Conservation (phyloP, 2,329 filamentous ascomycete genomes). For the Knufia petricola region DNA sequence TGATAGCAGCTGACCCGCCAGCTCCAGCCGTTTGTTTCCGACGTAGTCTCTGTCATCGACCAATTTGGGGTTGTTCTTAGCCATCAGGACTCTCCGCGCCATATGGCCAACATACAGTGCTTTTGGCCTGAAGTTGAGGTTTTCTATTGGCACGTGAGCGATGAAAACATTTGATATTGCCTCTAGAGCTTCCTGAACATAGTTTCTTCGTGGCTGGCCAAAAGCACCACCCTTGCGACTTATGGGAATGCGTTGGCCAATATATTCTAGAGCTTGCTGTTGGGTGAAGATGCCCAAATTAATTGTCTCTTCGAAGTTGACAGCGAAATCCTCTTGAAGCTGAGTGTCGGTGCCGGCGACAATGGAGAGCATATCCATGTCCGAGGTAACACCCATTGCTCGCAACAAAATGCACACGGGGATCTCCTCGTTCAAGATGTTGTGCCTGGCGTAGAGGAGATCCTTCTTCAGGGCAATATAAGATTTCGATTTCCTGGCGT, state of each 20-base stretch:
- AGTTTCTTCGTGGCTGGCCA: slow-evolving; percentile 58
- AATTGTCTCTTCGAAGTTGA: slow-evolving; percentile 89
- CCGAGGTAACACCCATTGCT: slow-evolving; percentile 84
- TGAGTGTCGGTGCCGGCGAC: slow-evolving; percentile 77
- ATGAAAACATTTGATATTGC: slow-evolving; percentile 87
- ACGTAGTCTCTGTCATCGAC: slow-evolving; percentile 97
- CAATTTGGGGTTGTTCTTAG: slow-evolving; percentile 74
- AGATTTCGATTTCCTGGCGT: slow-evolving; percentile 95
- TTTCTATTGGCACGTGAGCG: slow-evolving; percentile 84
- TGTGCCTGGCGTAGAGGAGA: slow-evolving; percentile 70
- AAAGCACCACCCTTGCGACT: slow-evolving; percentile 54
- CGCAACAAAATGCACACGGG: slow-evolving; percentile 90
- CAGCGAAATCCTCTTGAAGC: slow-evolving; percentile 89
- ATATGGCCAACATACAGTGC: slow-evolving; percentile 94
- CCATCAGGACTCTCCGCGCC: slow-evolving; percentile 93
- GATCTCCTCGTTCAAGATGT: slow-evolving; percentile 85
- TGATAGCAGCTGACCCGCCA: slow-evolving; percentile 88
- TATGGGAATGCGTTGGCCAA: slow-evolving; percentile 80
- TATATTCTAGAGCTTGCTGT: slow-evolving; percentile 88
- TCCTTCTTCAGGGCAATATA: slow-evolving; percentile 94
- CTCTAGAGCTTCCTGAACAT: slow-evolving; percentile 85
- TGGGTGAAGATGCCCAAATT: slow-evolving; percentile 82
- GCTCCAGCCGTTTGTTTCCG: slow-evolving; percentile 88
- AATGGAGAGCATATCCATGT: slow-evolving; percentile 87
- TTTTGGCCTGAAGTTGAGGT: slow-evolving; percentile 92